Conservation (phyloP, 768 basidiomycete genomes). For the Rhodotorula paludigena region DNA sequence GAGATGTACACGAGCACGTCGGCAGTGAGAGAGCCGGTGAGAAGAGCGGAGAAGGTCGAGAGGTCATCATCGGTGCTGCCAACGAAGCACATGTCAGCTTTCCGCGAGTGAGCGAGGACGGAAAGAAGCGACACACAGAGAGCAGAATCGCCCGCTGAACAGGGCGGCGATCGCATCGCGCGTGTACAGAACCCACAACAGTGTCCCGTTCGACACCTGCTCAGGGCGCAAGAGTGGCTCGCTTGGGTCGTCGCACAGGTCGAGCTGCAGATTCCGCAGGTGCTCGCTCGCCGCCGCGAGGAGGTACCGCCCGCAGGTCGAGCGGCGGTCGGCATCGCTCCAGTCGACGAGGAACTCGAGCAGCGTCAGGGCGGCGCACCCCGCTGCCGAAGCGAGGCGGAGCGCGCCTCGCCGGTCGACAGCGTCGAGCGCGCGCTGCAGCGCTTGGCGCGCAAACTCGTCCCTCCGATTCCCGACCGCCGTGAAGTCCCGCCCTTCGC, state of each 20-base stretch:
- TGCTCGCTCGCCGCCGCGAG: constrained; percentile 22
- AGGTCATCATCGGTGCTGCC: constrained; percentile 27
- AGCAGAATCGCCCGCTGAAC: constrained; percentile 1
- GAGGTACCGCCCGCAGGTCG: constrained; percentile 17
- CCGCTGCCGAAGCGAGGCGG: constrained; percentile 6
- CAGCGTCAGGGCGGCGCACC: constrained; percentile 4
- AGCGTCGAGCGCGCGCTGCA: constrained; percentile 13
- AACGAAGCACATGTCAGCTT: no score
- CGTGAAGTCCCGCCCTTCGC: constrained; percentile 15
- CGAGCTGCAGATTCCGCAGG: constrained; percentile 17
- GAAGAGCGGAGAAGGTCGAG: constrained; percentile 19
- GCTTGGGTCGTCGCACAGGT: constrained; percentile 20
- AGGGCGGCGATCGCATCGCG: constrained; percentile 15
- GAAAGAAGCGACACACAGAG: constrained; percentile 8
- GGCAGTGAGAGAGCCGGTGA: constrained; percentile 17
- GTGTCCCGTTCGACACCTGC: constrained; percentile 18
- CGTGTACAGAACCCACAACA: constrained; percentile 30
- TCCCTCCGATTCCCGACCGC: constrained; percentile 22
- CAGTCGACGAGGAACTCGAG: constrained; percentile 29
- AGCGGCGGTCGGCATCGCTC: background rate
- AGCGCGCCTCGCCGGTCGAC: constrained; percentile 18
- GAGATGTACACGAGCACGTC: constrained; percentile 14
- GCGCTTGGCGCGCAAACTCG: constrained; percentile 18
- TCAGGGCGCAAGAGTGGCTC: constrained; percentile 20
- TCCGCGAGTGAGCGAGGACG: background rate